A percentile compares a stretch with the other conserved stretches of the same genome.
Conservation (phyloP, 345 rosid genomes). For the Citrus australasica region DNA sequence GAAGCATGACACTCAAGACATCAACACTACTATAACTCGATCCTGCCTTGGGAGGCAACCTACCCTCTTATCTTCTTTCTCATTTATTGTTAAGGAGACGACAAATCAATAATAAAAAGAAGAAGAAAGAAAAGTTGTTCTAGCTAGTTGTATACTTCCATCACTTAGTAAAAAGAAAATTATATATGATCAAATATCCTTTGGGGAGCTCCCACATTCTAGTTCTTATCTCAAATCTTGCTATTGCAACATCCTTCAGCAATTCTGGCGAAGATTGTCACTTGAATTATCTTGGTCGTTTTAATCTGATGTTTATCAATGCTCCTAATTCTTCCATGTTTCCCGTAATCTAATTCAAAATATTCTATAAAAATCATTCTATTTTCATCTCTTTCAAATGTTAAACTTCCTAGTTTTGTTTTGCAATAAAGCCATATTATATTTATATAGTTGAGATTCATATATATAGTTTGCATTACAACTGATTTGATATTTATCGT, state of each 20-base stretch:
- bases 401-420: background rate
- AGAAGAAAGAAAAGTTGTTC: background rate
- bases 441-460: no score
- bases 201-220: background rate
- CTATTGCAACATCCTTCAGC: background rate
- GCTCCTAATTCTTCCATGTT: background rate
- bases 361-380: background rate
- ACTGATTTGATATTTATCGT: no score
- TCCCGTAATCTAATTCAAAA: background rate
- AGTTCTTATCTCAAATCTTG: background rate
- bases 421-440: no score
- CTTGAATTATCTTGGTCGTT: background rate
- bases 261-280: background rate
- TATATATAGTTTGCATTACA: no score
- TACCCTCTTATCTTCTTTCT: conserved; percentile 26
- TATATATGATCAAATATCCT: background rate
- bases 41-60: conserved; percentile 78
- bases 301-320: background rate
- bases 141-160: background rate
- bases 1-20: conserved; percentile 64
- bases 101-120: background rate
- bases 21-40: conserved; percentile 55
- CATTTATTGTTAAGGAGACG: background rate
- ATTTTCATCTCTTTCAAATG: background rate
- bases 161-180: background rate